phyloP scores from a whole-genome alignment of 148 eudicot species.

The Chenopodium formosanum region DNA sequence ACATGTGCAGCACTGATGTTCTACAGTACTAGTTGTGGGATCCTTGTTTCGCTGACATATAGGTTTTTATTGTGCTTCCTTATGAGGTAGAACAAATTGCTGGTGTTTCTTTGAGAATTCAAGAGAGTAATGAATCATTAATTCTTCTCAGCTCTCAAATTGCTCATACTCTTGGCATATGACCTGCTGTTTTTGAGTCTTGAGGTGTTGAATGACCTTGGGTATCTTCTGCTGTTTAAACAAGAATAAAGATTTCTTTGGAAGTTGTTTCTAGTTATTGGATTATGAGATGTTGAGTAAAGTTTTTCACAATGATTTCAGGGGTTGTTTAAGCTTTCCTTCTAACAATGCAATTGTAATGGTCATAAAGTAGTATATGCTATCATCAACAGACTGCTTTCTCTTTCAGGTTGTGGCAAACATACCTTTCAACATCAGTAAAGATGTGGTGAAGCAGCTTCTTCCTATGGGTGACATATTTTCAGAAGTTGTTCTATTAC shows the following conservation, averaged over 20 bases:
- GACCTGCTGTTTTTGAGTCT: background rate
- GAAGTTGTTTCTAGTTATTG: background rate
- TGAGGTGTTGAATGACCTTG: background rate
- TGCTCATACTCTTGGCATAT: background rate
- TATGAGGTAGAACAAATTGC: background rate
- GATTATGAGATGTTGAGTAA: background rate
- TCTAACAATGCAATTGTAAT: background rate
- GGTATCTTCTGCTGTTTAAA: background rate
- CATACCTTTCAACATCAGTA: conserved; percentile 93
- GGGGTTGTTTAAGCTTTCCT: background rate
- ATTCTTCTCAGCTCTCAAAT: background rate
- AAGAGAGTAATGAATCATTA: background rate
- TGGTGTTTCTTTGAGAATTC: background rate
- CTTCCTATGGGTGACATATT: conserved; percentile 98
- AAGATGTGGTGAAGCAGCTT: conserved; percentile 80
- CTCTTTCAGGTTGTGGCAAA: conserved; percentile 79
- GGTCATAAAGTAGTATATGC: background rate
- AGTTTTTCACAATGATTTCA: background rate
- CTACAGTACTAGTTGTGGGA: background rate
- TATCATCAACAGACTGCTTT: background rate
- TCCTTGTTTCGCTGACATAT: background rate
- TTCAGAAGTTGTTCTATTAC: conserved; percentile 88
- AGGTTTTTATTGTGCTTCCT: background rate
- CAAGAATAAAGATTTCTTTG: background rate
- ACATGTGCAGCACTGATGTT: background rate